These are phyloP conservation scores for Aspergillus versicolor DNA, from an alignment of 2,329 filamentous ascomycete genomes.

Conservation along the genomic window DNA sequence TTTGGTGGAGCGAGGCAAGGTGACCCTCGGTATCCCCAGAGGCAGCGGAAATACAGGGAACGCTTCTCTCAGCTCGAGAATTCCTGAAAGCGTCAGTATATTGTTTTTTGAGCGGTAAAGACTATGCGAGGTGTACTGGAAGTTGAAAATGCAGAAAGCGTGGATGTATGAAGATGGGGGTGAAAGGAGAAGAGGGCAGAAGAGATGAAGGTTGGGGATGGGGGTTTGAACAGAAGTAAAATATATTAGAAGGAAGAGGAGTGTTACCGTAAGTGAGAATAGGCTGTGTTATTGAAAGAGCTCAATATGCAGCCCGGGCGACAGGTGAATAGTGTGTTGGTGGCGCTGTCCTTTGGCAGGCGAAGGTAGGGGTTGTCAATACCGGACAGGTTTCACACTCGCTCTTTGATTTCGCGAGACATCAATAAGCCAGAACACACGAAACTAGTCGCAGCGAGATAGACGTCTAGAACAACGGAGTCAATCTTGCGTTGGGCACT, in stretches of 20 bases:
- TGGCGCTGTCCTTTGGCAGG: slow-evolving; percentile 11
- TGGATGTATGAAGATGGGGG: not conserved
- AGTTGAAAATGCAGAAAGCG: not conserved
- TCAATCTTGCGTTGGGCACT: not conserved
- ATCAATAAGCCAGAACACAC: not conserved
- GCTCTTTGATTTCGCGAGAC: not conserved
- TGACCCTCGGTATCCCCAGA: not conserved
- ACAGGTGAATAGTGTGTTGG: slow-evolving; percentile 6
- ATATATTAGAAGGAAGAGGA: not conserved
- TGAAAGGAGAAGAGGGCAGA: not conserved
- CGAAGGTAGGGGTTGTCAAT: slow-evolving; percentile 8
- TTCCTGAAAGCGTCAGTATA: not conserved
- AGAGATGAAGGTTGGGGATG: not conserved
- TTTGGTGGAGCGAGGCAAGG: slow-evolving; percentile 3
- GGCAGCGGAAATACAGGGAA: not conserved
- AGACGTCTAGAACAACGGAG: not conserved
- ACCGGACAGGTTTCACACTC: not conserved
- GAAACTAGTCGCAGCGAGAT: not conserved
- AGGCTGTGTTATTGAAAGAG: slow-evolving; percentile 6
- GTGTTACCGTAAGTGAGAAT: not conserved
- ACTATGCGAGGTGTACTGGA: not conserved
- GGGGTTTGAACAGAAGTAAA: not conserved
- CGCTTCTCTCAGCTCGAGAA: not conserved
- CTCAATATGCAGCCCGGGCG: slow-evolving; percentile 1
- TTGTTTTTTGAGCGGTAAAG: not conserved